Percentiles rank a stretch among this genome's conserved stretches.
These are phyloP conservation scores for Juglanconis oblonga DNA, from an alignment of 2,329 filamentous ascomycete genomes.

Conservation along the genomic window DNA sequence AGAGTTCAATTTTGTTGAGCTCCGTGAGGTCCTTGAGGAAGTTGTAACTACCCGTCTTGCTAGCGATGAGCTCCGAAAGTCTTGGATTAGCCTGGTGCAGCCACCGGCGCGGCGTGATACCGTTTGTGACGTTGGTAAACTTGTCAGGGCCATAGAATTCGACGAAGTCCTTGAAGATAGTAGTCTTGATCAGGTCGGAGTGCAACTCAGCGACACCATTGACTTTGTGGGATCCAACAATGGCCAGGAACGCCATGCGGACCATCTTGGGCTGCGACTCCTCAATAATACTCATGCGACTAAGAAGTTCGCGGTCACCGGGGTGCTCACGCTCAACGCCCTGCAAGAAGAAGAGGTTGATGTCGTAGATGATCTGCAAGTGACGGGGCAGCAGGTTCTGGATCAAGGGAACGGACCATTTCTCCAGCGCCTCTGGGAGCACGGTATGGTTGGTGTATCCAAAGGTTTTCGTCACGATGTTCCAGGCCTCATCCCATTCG, in stretches of 20 bases:
- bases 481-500: slow-evolving; percentile 91
- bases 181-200: slow-evolving; percentile 96
- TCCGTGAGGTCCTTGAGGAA: slow-evolving; percentile 90
- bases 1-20: slow-evolving; percentile 82
- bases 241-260: slow-evolving; percentile 91
- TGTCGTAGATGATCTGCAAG: slow-evolving; percentile 96
- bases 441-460: slow-evolving; percentile 99
- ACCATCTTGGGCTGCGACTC: slow-evolving; percentile 97
- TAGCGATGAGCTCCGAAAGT: slow-evolving; percentile 86
- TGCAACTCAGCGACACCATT: slow-evolving; percentile 97
- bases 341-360: slow-evolving; percentile 93
- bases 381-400: slow-evolving; percentile 93
- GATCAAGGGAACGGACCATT: slow-evolving; percentile 92
- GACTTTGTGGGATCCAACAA: slow-evolving; percentile 98
- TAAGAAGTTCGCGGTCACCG: slow-evolving; percentile 79
- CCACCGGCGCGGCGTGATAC: slow-evolving; percentile 94
- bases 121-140: slow-evolving; percentile 98
- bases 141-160: slow-evolving; percentile 90
- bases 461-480: slow-evolving; percentile 73
- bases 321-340: slow-evolving; percentile 87
- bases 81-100: slow-evolving; percentile 95
- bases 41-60: slow-evolving; percentile 76
- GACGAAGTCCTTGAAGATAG: slow-evolving; percentile 99
- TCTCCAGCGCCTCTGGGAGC: slow-evolving; percentile 92
- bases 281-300: slow-evolving; percentile 93